Evolutionary conservation across 108 stramenopile species (phyloP), one percentile per base, ranked within the genome.

Genomic region (Tribonema minus): DNA sequence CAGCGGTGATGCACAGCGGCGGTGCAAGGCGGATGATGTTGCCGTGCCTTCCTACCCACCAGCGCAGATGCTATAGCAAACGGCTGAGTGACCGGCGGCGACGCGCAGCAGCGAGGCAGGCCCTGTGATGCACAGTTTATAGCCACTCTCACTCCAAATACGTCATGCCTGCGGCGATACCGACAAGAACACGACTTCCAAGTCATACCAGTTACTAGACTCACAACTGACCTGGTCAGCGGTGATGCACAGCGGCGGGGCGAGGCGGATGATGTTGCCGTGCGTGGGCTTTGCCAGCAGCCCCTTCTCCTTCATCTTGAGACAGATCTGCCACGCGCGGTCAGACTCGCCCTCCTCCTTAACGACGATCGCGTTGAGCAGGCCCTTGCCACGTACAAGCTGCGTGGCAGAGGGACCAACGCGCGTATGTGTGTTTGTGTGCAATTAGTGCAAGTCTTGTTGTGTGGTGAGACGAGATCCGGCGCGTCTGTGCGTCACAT

Each of bases 21-120:
- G 98, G 98, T 9, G 98, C 96, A 70, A 99, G 94, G 9, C 98
- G 92, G 78, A 99, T 97, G 68, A 98, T 96, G 76, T 99, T 93
- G 34, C 95, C 95, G 68, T 99, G 98, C 27, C 97, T 99, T 3
- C n/a, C n/a, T n/a, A n/a, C n/a, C n/a, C n/a, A n/a, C n/a, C n/a
- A n/a, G n/a, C n/a, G n/a, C n/a, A n/a, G n/a, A n/a, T n/a, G n/a
- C n/a, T n/a, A n/a, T n/a, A n/a, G n/a, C n/a, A n/a, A n/a, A n/a
- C n/a, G n/a, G n/a, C n/a, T n/a, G n/a, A n/a, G n/a, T n/a, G n/a
- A n/a, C n/a, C n/a, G n/a, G n/a, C n/a, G n/a, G n/a, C n/a, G n/a
- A n/a, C n/a, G n/a, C n/a, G n/a, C n/a, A n/a, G n/a, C n/a, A n/a
- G n/a, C n/a, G n/a, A n/a, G n/a, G n/a, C n/a, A n/a, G n/a, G n/a